A percentile compares a stretch with the other conserved stretches of the same genome.
Conservation (phyloP, 2,329 filamentous ascomycete genomes). For the Elsinoe arachidis region DNA sequence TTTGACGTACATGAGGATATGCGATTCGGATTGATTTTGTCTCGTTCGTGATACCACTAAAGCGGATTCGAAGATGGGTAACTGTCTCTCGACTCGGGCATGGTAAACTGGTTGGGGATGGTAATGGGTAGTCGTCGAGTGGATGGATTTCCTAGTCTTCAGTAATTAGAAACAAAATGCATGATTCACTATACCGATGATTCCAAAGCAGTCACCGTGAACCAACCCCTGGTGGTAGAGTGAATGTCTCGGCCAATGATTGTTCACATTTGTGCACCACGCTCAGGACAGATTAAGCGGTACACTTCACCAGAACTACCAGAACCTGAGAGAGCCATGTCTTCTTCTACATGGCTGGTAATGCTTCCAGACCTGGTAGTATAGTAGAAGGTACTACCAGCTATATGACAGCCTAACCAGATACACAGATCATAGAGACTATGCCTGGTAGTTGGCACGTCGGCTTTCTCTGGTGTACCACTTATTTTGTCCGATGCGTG, state of each 20-base stretch:
- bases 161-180: not conserved
- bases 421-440: too few species aligned
- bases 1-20: conserved; percentile 2
- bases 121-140: not conserved
- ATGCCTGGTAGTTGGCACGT: too few species aligned
- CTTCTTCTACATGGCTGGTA: too few species aligned
- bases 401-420: too few species aligned
- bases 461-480: too few species aligned
- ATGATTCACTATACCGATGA: not conserved
- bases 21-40: conserved; percentile 1
- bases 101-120: conserved; percentile 3
- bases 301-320: too few species aligned
- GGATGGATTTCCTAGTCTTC: not conserved
- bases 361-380: too few species aligned
- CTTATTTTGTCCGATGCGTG: too few species aligned
- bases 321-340: too few species aligned
- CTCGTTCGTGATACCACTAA: conserved; percentile 11
- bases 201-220: not conserved
- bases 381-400: too few species aligned
- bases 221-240: not conserved
- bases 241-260: not conserved
- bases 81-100: conserved; percentile 9
- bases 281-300: too few species aligned
- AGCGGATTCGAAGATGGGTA: conserved; percentile 1
- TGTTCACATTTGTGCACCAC: not conserved